Base-by-base conservation (phyloP, 805 yeast genomes). In the Candida tammaniensis region DNA sequence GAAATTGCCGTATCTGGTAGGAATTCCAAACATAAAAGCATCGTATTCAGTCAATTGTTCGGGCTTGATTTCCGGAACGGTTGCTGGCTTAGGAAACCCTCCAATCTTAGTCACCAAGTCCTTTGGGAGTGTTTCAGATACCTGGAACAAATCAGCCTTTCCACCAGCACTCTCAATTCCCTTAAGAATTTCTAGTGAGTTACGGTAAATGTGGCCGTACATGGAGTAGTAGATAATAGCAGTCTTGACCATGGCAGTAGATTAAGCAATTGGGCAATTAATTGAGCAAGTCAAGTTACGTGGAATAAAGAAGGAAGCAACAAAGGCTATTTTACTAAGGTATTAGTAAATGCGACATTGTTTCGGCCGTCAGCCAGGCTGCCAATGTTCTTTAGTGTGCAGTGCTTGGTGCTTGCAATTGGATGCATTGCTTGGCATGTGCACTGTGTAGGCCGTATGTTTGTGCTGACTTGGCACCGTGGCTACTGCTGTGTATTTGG, bases 81-180 rank as follows among this genome's bases (percentile, higher is more conserved):
- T 10, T 7, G 22, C 7, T 42, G 57, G 50, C 49, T 54, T 54
- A 35, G 74, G 67, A 26, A 85, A 78, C 18, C 88, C 87, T 46
- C 76, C 74, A 65, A 85, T 63, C 39, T 56, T 40, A 16, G 55
- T 55, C 38, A 85, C 62, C 14, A 80, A 70, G 9, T 78, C 82
- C 17, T 70, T 74, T 9, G 79, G 51, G 38, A 86, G 65, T 22
- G 94, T 86, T 61, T 86, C 95, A 40, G 85, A 55, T 25, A 86
- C 77, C 68, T 83, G 86, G 63, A 59, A 86, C 42, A 86, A 61
- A 40, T 76, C 81, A n/a, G 86, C 95, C n/a, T 42, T 39, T 20
- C 68, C 67, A 38, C 93, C 94, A 8, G 87, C 80, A 14, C 76
- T 56, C 51, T 73, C 76, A 41, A 85, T 67, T 47, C 95, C 95